A percentile compares a stretch with the other conserved stretches of the same genome.
Evolutionary conservation across 345 rosid genomes (phyloP).

Genomic region (Boechera stricta): DNA sequence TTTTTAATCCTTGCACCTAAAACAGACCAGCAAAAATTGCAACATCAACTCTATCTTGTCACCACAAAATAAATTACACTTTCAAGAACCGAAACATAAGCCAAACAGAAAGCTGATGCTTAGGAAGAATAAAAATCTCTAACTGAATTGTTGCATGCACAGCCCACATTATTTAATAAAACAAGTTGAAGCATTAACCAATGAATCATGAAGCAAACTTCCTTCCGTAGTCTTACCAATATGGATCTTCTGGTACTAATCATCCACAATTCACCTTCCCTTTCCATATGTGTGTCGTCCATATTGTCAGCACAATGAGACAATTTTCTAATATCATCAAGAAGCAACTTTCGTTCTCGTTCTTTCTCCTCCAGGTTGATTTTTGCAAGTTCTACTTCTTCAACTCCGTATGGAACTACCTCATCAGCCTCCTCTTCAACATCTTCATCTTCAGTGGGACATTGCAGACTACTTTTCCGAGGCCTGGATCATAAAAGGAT

Average conservation of each 20-base stretch:
- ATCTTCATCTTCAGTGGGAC: constrained; percentile 91
- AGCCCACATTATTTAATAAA: neutral
- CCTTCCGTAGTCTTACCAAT: constrained; percentile 48
- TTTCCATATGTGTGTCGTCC: constrained; percentile 54
- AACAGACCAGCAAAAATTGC: constrained; percentile 27
- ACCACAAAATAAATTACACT: neutral
- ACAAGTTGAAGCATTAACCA: constrained; percentile 14
- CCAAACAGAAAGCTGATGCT: constrained; percentile 13
- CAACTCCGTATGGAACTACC: constrained; percentile 95
- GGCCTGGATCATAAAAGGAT: constrained; percentile 66
- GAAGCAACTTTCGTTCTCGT: constrained; percentile 71
- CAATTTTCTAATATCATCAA: constrained; percentile 79
- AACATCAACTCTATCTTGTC: constrained; percentile 14
- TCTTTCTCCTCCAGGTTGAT: constrained; percentile 83
- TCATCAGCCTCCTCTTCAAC: constrained; percentile 98
- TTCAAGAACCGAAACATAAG: neutral
- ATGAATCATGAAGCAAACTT: constrained; percentile 17
- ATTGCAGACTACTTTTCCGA: constrained; percentile 84
- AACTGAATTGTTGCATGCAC: constrained; percentile 25
- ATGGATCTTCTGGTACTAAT: constrained; percentile 51
- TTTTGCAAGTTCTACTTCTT: constrained; percentile 97
- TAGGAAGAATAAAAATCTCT: constrained; percentile 13
- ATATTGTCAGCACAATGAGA: constrained; percentile 60
- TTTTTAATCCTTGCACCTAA: constrained; percentile 86
- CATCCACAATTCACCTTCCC: constrained; percentile 54